A percentile compares a stretch with the other conserved stretches of the same genome.
phyloP scores from a whole-genome alignment of 192 early-diverging fungal species.

The Coemansia sp. region DNA sequence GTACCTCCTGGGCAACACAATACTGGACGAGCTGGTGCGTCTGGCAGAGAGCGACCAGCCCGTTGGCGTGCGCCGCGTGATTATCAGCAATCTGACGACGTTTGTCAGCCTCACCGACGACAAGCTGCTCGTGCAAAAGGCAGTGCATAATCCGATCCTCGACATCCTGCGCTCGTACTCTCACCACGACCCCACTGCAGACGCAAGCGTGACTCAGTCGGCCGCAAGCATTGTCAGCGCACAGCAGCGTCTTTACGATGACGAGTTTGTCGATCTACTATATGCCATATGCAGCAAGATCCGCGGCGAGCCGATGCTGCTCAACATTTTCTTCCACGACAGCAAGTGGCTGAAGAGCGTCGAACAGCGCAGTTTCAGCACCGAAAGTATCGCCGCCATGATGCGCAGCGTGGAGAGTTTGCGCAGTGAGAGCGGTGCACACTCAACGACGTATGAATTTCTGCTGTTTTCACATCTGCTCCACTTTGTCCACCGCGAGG shows the following conservation, averaged over 20 bases:
- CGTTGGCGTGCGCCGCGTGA: constrained; percentile 72
- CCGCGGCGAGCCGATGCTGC: constrained; percentile 49
- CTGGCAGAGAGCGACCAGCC: constrained; percentile 79
- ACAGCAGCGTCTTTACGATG: constrained; percentile 29
- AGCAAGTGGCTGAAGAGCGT: constrained; percentile 45
- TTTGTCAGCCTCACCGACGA: constrained; percentile 87
- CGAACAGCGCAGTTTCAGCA: constrained; percentile 42
- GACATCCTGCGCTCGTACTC: constrained; percentile 71
- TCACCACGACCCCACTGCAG: background rate
- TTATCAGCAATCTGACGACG: constrained; percentile 73
- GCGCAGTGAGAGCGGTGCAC: constrained; percentile 16
- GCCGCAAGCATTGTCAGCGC: constrained; percentile 21
- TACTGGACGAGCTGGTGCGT: constrained; percentile 77
- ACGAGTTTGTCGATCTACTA: constrained; percentile 45
- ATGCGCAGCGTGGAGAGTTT: constrained; percentile 55
- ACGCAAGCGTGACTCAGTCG: constrained; percentile 12
- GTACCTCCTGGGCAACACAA: constrained; percentile 78
- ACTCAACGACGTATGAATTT: constrained; percentile 66
- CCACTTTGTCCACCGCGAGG: constrained; percentile 87
- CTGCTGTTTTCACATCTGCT: constrained; percentile 87
- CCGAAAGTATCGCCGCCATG: constrained; percentile 42
- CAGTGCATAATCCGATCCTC: constrained; percentile 83
- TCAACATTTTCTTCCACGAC: constrained; percentile 55
- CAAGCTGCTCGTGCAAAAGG: constrained; percentile 85
- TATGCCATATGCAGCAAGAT: constrained; percentile 55